These are phyloP conservation scores for Nakazawaea ernobii DNA, from an alignment of 805 yeast genomes.

Conservation along the genomic window DNA sequence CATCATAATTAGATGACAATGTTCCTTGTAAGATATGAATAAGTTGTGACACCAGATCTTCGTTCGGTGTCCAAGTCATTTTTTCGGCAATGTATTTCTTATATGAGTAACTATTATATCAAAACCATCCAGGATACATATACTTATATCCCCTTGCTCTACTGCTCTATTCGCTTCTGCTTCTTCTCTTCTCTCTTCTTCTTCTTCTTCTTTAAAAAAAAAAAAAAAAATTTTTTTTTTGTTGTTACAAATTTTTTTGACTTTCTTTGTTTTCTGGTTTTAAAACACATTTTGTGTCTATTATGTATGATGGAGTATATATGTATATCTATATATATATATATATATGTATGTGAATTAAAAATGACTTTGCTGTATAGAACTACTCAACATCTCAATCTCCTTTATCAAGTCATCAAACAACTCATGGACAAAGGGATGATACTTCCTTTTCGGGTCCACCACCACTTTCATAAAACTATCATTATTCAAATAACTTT, in stretches of 20 bases:
- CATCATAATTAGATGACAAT: conserved; percentile 49
- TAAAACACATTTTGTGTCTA: not conserved
- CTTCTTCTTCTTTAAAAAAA: not conserved
- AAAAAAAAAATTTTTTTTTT: conserved; percentile 1
- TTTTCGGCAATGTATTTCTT: too few species aligned
- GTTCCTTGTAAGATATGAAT: conserved; percentile 65
- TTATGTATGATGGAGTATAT: too few species aligned
- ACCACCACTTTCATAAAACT: conserved; percentile 12
- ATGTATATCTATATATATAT: not conserved
- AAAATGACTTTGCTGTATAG: not conserved
- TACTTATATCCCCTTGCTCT: not conserved
- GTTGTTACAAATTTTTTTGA: not conserved
- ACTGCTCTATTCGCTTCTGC: not conserved
- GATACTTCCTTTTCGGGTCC: conserved; percentile 2
- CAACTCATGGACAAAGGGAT: conserved; percentile 9
- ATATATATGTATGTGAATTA: not conserved
- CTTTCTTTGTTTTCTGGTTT: too few species aligned
- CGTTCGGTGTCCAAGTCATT: conserved; percentile 68
- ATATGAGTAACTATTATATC: too few species aligned
- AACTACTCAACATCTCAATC: conserved; percentile 14
- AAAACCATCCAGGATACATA: too few species aligned
- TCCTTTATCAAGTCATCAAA: conserved; percentile 25
- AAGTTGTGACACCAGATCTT: conserved; percentile 56
- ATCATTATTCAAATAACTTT: conserved; percentile 32
- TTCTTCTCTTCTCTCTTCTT: not conserved